Conservation (phyloP, 2,329 filamentous ascomycete species). For the Podosphaera xanthii region DNA sequence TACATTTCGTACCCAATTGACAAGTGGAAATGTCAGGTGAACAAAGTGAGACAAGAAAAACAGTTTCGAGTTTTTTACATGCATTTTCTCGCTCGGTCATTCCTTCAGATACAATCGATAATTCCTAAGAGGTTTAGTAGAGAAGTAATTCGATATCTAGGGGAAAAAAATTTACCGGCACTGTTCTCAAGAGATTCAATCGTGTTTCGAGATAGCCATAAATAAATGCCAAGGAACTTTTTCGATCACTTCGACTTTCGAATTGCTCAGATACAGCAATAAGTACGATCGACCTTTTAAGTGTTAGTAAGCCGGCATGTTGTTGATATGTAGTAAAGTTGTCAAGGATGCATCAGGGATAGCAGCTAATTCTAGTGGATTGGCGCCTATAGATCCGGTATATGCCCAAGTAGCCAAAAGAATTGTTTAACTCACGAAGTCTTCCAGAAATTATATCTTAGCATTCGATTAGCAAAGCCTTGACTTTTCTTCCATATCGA, state of each 20-base stretch:
- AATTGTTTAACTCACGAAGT: constrained; percentile 14
- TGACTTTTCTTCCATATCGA: constrained; percentile 9
- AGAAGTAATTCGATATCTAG: background rate
- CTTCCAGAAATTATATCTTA: constrained; percentile 17
- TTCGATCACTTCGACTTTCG: constrained; percentile 10
- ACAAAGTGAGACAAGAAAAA: constrained; percentile 39
- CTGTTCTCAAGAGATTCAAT: constrained; percentile 24
- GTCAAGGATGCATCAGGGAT: background rate
- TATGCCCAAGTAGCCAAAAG: background rate
- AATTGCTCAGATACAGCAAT: constrained; percentile 13
- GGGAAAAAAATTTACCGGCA: constrained; percentile 10
- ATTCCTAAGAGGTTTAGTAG: constrained; percentile 20
- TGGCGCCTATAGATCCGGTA: background rate
- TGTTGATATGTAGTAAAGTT: background rate
- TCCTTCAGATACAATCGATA: constrained; percentile 30
- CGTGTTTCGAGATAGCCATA: constrained; percentile 33
- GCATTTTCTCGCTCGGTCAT: constrained; percentile 29
- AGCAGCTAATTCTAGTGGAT: background rate
- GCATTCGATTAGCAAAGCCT: constrained; percentile 5
- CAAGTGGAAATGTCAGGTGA: constrained; percentile 42
- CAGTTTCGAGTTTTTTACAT: constrained; percentile 34
- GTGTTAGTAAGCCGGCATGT: background rate
- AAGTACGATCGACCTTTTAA: constrained; percentile 12
- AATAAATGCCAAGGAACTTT: constrained; percentile 18
- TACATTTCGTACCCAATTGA: constrained; percentile 37